Conservation (phyloP, 108 stramenopile genomes). For the Skeletonema marinoi region DNA sequence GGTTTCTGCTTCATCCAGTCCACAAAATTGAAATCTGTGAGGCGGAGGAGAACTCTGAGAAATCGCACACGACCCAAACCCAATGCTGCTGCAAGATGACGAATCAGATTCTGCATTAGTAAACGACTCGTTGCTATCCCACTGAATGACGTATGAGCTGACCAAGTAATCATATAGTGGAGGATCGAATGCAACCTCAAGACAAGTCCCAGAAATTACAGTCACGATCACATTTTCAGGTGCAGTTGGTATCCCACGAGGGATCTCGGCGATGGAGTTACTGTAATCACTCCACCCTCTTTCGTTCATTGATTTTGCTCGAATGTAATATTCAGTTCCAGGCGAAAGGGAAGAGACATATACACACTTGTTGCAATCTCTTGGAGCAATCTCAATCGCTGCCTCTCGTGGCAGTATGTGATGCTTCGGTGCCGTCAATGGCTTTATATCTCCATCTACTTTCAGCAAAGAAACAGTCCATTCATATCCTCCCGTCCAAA, state of each 20-base stretch:
- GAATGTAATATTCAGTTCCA: slow-evolving; percentile 61
- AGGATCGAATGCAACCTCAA: slow-evolving; percentile 62
- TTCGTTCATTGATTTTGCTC: slow-evolving; percentile 58
- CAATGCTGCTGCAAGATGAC: slow-evolving; percentile 49
- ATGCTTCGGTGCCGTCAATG: slow-evolving; percentile 48
- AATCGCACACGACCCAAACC: slow-evolving; percentile 59
- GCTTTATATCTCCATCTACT: slow-evolving; percentile 39
- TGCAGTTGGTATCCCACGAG: slow-evolving; percentile 36
- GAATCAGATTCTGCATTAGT: slow-evolving; percentile 23
- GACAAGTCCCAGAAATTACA: slow-evolving; percentile 32
- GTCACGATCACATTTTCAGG: slow-evolving; percentile 30
- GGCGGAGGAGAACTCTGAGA: slow-evolving; percentile 49
- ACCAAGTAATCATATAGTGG: slow-evolving; percentile 57
- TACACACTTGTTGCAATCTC: slow-evolving; percentile 72
- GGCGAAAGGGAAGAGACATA: slow-evolving; percentile 43
- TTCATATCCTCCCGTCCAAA: slow-evolving; percentile 74
- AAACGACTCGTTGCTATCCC: slow-evolving; percentile 64
- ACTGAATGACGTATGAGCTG: slow-evolving; percentile 67
- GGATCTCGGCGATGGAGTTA: slow-evolving; percentile 25
- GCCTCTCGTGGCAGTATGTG: slow-evolving; percentile 46
- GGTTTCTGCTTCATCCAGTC: slow-evolving; percentile 41
- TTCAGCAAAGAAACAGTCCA: slow-evolving; percentile 72
- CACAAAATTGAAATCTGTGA: slow-evolving; percentile 52
- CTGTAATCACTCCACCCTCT: slow-evolving; percentile 51
- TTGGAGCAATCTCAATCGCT: slow-evolving; percentile 45